Evolutionary conservation across 768 basidiomycete species (phyloP), one percentile per base, ranked within the genome.

Genomic region (Mycena kentingensis): DNA sequence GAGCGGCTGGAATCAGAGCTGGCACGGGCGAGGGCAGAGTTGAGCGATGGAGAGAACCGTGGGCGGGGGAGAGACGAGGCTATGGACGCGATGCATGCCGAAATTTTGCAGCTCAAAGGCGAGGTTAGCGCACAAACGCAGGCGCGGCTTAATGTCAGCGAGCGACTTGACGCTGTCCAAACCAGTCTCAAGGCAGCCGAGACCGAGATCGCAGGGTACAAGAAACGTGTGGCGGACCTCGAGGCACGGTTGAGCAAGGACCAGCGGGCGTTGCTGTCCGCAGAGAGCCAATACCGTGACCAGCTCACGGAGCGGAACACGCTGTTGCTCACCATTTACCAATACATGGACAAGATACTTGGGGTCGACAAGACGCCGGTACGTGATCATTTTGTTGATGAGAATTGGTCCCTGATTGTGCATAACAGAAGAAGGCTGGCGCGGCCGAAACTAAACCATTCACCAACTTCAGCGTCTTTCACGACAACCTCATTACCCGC

Each of bases 261-360:
- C 57, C 90, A 93, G 67, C 77, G 89, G 31, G 76, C 82, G 35
- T 65, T 93, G 52, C 66, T 91, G 56, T 67, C 71, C 21, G 83
- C 85, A 2, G 93, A 96, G 69, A 81, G 73, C 48, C 87, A 92
- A 69, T 93, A 90, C 65, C 79, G 94, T 24, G 91, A 96, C 70
- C 95, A 98, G 71, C 69, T 96, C 28, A 93, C 92, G 16, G 96
- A 98, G 75, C 77, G 93, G 50, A 97, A 94, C 67, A 94, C 93
- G 22, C 76, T 98, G 26, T 73, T 98, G 47, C 74, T 97, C 61
- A 93, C 92, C 7, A 90, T 97, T 24, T 97, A 93, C 68, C 93
- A 97, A 70, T 94, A 95, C 65, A 81, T 96, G 78, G 95, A 97
- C 62, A 90, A 88, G 75, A 93, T 97, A 59, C 76, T 95, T 16